Percentiles rank a stretch among this genome's conserved stretches.
These are phyloP conservation scores for Dentipellis fragilis DNA, from an alignment of 768 basidiomycete species.

Conservation along the genomic window DNA sequence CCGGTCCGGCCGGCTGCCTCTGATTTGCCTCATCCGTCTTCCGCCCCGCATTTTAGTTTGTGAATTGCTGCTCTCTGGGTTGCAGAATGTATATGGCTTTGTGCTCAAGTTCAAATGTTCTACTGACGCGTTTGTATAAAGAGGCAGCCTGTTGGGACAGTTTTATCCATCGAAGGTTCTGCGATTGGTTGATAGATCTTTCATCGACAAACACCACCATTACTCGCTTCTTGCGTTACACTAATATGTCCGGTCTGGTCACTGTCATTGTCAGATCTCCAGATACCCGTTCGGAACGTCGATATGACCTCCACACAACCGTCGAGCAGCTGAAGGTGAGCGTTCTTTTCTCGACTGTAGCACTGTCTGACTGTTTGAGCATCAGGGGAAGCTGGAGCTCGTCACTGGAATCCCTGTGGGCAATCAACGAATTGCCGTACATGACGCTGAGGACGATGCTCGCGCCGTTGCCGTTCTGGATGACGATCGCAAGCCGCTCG, in stretches of 20 bases:
- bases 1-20: not conserved
- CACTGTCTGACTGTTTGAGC: not conserved
- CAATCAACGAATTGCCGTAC: slow-evolving; percentile 61
- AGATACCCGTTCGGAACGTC: slow-evolving; percentile 85
- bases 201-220: too few species aligned
- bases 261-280: slow-evolving; percentile 76
- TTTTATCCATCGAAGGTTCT: too few species aligned
- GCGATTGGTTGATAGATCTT: too few species aligned
- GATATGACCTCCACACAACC: slow-evolving; percentile 66
- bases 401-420: slow-evolving; percentile 82
- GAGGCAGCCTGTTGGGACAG: too few species aligned
- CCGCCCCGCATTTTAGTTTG: too few species aligned
- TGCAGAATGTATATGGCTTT: too few species aligned
- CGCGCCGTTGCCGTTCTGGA: slow-evolving; percentile 43
- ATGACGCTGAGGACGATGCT: slow-evolving; percentile 44
- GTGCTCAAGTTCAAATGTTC: too few species aligned
- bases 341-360: not conserved
- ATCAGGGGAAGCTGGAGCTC: slow-evolving; percentile 58
- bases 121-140: too few species aligned
- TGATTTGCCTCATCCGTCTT: too few species aligned
- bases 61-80: too few species aligned
- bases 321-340: slow-evolving; percentile 76
- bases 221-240: too few species aligned
- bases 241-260: slow-evolving; percentile 28
- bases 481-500: slow-evolving; percentile 61